Base-by-base conservation (phyloP, 2,329 filamentous ascomycete genomes). In the Aspergillus niger region DNA sequence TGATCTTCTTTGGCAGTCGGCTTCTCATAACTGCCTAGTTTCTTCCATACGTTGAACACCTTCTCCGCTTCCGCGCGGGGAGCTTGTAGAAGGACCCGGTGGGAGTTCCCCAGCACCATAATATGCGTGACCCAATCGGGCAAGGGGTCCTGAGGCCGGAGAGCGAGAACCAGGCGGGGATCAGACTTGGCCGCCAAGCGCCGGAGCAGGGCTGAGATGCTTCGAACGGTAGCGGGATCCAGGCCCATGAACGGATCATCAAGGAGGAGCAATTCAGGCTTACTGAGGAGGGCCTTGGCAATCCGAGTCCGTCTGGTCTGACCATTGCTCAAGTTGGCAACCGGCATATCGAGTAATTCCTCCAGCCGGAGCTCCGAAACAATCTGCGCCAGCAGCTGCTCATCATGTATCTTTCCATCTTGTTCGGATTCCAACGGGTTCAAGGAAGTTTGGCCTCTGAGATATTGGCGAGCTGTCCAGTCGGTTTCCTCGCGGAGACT, bases 221-320 rank as follows among this genome's bases (percentile, higher is more conserved):
- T 85, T 11, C 84, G 82, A 11, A 91, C 85, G 0, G 92, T 96
- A 5, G 88, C 89, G 13, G 94, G 95, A 75, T 98, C 95, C 15
- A 99, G 81, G 0, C 95, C 94, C 91, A 97, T 96, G 72, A 97
- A 97, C 1, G 95, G 94, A 69, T 97, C 94, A 76, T 99, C 95
- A 2, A 97, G 81, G 55, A 98, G 81, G 62, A 99, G 73, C 10
- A 97, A 83, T 74, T 96, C 90, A 0, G 95, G 95, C 55, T 84
- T 84, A 6, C 82, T 87, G 60, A 98, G 81, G 54, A 99, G 78
- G 0, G 93, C 92, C 68, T 92, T 91, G 2, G 92, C 95, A 67
- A 99, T 97, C 63, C 91, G 86, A 7, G 94, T 91, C 57, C 95
- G 82, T 64, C 94, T 83, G 6, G 91, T 94, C 77, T 99, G 95